A percentile compares a stretch with the other conserved stretches of the same genome.
Conservation (phyloP, 1,284 basidiomycete species). For the Takashimella koratensis region DNA sequence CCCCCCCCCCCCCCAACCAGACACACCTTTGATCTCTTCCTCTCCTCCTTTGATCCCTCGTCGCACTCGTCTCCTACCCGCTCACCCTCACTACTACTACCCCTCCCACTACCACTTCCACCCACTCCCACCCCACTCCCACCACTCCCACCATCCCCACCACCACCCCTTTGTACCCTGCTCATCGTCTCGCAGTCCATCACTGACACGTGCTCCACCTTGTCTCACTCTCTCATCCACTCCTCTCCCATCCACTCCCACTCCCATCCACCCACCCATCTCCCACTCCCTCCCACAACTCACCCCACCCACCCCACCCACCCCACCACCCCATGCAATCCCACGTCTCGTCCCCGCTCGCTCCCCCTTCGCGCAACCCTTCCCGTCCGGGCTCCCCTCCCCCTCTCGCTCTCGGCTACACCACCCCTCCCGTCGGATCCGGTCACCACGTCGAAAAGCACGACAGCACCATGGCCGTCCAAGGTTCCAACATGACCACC, state of each 20-base stretch:
- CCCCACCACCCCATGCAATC: conserved; percentile 4
- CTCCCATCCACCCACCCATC: conserved; percentile 9
- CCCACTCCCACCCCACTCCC: conserved; percentile 1
- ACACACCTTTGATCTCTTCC: not conserved
- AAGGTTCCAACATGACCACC: conserved; percentile 6
- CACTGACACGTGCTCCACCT: conserved; percentile 5
- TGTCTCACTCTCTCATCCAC: conserved; percentile 5
- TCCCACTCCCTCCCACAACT: conserved; percentile 6
- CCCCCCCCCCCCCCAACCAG: not conserved
- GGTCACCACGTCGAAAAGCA: not conserved
- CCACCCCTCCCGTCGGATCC: not conserved
- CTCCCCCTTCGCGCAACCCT: not conserved
- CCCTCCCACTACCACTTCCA: conserved; percentile 1
- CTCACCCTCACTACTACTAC: conserved; percentile 6
- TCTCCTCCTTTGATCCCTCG: conserved; percentile 2
- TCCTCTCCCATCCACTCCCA: not conserved
- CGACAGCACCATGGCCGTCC: conserved; percentile 9
- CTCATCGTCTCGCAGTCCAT: not conserved
- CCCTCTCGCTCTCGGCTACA: not conserved
- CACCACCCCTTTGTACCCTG: not conserved
- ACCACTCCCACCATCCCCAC: not conserved
- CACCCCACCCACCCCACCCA: conserved; percentile 1
- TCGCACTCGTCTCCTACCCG: conserved; percentile 2
- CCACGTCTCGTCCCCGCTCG: conserved; percentile 2
- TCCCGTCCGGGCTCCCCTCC: not conserved